phyloP scores from a whole-genome alignment of 805 yeast species.

The Kodamaea sagamina region DNA sequence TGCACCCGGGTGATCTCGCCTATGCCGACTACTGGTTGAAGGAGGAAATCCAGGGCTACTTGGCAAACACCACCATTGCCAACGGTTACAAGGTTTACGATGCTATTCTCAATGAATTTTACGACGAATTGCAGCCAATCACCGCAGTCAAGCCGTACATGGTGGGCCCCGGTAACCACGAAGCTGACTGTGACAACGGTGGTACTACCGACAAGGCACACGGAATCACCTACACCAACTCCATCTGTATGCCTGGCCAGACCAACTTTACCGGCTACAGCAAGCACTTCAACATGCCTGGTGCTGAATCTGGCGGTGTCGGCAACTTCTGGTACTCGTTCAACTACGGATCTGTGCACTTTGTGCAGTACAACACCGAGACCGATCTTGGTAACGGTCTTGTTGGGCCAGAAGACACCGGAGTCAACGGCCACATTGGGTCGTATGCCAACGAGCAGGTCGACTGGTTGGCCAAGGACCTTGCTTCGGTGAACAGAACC shows the following conservation, averaged over 20 bases:
- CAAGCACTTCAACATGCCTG: conserved; percentile 19
- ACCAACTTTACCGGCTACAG: conserved; percentile 19
- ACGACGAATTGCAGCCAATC: conserved; percentile 16
- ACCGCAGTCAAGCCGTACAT: conserved; percentile 17
- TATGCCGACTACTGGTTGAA: conserved; percentile 20
- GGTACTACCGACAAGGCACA: conserved; percentile 7
- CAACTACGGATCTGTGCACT: conserved; percentile 18
- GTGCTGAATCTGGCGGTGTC: conserved; percentile 15
- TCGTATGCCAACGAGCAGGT: conserved; percentile 16
- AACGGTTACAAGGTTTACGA: conserved; percentile 16
- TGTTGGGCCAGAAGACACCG: conserved; percentile 17
- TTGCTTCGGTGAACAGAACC: conserved; percentile 16
- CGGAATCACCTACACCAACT: conserved; percentile 13
- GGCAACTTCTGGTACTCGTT: conserved; percentile 20
- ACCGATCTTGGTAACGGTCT: conserved; percentile 19
- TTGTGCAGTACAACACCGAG: conserved; percentile 17
- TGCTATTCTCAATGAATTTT: conserved; percentile 18
- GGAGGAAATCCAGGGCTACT: conserved; percentile 16
- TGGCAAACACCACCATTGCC: conserved; percentile 15
- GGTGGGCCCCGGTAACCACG: conserved; percentile 20
- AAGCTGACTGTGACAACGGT: conserved; percentile 19
- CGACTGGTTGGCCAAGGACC: conserved; percentile 17
- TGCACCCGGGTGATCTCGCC: conserved; percentile 20
- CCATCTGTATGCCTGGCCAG: conserved; percentile 19
- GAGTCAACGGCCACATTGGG: conserved; percentile 16